These are phyloP conservation scores for Emmonsiellopsis sp. DNA, from an alignment of 2,329 filamentous ascomycete species.

Conservation along the genomic window DNA sequence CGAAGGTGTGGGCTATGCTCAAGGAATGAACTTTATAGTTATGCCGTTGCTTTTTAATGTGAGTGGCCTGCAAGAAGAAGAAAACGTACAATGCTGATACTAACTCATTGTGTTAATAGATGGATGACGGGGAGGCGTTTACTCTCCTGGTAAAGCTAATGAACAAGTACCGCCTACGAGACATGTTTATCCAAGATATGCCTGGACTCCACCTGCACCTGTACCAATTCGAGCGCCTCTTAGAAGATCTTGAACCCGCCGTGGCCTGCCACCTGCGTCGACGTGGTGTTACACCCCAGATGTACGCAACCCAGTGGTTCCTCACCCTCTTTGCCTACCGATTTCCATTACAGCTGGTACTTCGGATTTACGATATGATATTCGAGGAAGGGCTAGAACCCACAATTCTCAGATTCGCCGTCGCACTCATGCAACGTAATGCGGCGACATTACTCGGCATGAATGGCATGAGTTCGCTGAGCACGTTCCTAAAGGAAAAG, in stretches of 20 bases:
- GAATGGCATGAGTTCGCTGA: constrained; percentile 84
- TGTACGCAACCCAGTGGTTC: constrained; percentile 99
- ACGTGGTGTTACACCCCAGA: constrained; percentile 74
- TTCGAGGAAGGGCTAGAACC: constrained; percentile 80
- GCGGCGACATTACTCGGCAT: constrained; percentile 66
- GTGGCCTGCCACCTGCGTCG: constrained; percentile 90
- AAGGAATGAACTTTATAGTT: constrained; percentile 97
- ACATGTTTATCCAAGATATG: constrained; percentile 94
- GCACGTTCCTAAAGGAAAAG: constrained; percentile 84
- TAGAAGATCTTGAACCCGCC: constrained; percentile 90
- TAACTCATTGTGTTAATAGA: constrained; percentile 41
- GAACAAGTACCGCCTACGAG: constrained; percentile 90
- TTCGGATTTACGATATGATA: constrained; percentile 93
- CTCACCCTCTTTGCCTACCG: constrained; percentile 96
- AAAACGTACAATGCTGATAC: not conserved
- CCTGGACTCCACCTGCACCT: constrained; percentile 86
- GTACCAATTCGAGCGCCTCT: constrained; percentile 86
- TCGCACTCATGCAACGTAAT: constrained; percentile 96
- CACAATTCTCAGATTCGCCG: constrained; percentile 87
- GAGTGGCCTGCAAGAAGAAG: constrained; percentile 26
- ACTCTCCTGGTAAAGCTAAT: constrained; percentile 86
- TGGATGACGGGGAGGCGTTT: constrained; percentile 96
- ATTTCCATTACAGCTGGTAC: constrained; percentile 89
- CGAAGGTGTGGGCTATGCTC: constrained; percentile 88
- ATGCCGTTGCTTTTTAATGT: constrained; percentile 95